A percentile compares a stretch with the other conserved stretches of the same genome.
phyloP scores from a whole-genome alignment of 176 grass and related monocot species.

The Puya raimondii region DNA sequence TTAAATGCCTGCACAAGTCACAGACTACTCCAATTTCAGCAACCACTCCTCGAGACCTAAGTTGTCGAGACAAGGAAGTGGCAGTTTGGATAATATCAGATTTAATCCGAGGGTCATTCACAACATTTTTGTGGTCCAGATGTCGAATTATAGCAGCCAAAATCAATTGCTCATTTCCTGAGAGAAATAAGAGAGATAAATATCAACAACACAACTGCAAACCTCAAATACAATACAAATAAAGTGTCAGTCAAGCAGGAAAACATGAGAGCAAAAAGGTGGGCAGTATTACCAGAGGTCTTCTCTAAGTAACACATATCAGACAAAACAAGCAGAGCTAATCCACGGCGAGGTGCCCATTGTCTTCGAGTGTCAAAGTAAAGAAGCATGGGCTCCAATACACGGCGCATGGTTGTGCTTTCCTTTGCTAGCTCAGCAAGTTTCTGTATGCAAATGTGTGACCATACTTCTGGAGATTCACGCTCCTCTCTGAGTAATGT shows the following conservation, averaged over 20 bases:
- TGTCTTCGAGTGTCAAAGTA: slow-evolving; percentile 79
- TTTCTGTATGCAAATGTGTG: slow-evolving; percentile 73
- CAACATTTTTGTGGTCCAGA: slow-evolving; percentile 83
- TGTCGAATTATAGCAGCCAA: slow-evolving; percentile 75
- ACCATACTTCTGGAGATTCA: slow-evolving; percentile 82
- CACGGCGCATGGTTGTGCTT: slow-evolving; percentile 72
- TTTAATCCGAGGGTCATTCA: slow-evolving; percentile 53
- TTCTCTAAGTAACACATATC: slow-evolving; percentile 73
- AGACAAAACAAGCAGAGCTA: slow-evolving; percentile 79
- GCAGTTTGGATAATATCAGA: slow-evolving; percentile 81
- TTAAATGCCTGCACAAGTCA: slow-evolving; percentile 90
- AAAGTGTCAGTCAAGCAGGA: not conserved
- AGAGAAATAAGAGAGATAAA: slow-evolving; percentile 9
- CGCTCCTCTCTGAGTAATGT: slow-evolving; percentile 51
- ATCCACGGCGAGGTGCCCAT: slow-evolving; percentile 58
- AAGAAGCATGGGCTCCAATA: slow-evolving; percentile 76
- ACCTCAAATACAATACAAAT: not conserved
- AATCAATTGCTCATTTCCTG: slow-evolving; percentile 75
- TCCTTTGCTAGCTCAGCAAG: slow-evolving; percentile 88
- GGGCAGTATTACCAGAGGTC: slow-evolving; percentile 52
- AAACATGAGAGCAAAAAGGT: not conserved
- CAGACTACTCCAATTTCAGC: slow-evolving; percentile 59
- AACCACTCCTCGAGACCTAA: slow-evolving; percentile 52
- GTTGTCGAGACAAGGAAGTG: slow-evolving; percentile 53
- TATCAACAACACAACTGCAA: not conserved